Evolutionary conservation across 1,284 basidiomycete species (phyloP).

Genomic region (Apiotrichum akiyoshidainum): DNA sequence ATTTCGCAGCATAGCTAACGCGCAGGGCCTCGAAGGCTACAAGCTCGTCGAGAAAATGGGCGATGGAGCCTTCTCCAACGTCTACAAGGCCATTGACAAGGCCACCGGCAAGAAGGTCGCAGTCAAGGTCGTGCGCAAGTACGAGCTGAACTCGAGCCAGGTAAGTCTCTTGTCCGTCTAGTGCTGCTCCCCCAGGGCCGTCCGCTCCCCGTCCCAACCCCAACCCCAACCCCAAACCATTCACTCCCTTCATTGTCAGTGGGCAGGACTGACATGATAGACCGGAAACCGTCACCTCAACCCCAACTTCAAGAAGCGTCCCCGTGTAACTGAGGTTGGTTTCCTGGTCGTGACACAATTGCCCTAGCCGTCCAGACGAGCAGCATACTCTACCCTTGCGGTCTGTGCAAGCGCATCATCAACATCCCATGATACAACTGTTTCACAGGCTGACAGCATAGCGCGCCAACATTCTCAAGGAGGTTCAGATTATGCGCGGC

Average conservation of each 20-base stretch:
- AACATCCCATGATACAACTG: not conserved
- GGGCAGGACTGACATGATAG: slow-evolving; percentile 51
- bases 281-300: slow-evolving; percentile 88
- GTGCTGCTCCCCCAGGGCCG: not conserved
- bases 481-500: slow-evolving; percentile 99
- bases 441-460: slow-evolving; percentile 42
- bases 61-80: slow-evolving; percentile 97
- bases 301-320: slow-evolving; percentile 84
- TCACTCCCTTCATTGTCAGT: slow-evolving; percentile 1
- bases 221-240: not conserved
- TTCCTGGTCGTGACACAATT: slow-evolving; percentile 6
- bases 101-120: slow-evolving; percentile 79
- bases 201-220: slow-evolving; percentile 5
- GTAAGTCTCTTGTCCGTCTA: slow-evolving; percentile 59
- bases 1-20: not conserved
- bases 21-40: slow-evolving; percentile 74
- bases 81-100: slow-evolving; percentile 87
- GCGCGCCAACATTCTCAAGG: slow-evolving; percentile 98
- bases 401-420: not conserved
- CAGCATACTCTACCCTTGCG: not conserved
- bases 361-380: not conserved
- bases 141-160: slow-evolving; percentile 90
- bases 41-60: slow-evolving; percentile 88
- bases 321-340: slow-evolving; percentile 89
- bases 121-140: slow-evolving; percentile 97